phyloP scores from a whole-genome alignment of 495 filamentous ascomycete species.

The Chaetomidium leptoderma region DNA sequence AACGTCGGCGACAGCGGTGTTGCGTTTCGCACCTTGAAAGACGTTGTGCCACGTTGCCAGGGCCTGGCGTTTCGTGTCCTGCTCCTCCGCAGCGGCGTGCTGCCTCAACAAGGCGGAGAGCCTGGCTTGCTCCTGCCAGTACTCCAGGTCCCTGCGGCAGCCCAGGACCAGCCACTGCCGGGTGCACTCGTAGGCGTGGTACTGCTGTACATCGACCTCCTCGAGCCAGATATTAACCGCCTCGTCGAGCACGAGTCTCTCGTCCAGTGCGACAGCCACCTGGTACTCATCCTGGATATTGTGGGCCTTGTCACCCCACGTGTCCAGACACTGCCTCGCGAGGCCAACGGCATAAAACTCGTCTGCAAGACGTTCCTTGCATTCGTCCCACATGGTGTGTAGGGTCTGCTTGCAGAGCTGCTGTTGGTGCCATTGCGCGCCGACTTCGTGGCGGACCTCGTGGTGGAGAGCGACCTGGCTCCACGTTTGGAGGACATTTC shows the following conservation, averaged over 20 bases:
- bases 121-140: slow-evolving; percentile 31
- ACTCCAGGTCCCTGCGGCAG: slow-evolving; percentile 10
- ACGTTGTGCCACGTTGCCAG: slow-evolving; percentile 20
- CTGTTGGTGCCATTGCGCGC: slow-evolving; percentile 18
- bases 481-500: slow-evolving; percentile 38
- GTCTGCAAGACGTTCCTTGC: slow-evolving; percentile 28
- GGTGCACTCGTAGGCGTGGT: slow-evolving; percentile 18
- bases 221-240: slow-evolving; percentile 31
- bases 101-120: slow-evolving; percentile 21
- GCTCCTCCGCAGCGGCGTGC: slow-evolving; percentile 13
- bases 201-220: slow-evolving; percentile 25
- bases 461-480: slow-evolving; percentile 24
- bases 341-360: slow-evolving; percentile 6
- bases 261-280: slow-evolving; percentile 25
- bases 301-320: slow-evolving; percentile 20
- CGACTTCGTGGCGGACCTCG: slow-evolving; percentile 28
- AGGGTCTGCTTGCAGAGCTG: slow-evolving; percentile 13
- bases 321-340: slow-evolving; percentile 6
- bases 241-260: slow-evolving; percentile 30
- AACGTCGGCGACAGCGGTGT: slow-evolving; percentile 18
- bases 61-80: slow-evolving; percentile 5
- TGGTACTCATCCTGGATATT: slow-evolving; percentile 18
- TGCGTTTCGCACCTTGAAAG: not conserved
- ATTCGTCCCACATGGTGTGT: slow-evolving; percentile 20
- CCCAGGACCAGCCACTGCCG: slow-evolving; percentile 17